Base-by-base conservation (phyloP, 2,329 filamentous ascomycete genomes). In the Claviceps quebecensis region DNA sequence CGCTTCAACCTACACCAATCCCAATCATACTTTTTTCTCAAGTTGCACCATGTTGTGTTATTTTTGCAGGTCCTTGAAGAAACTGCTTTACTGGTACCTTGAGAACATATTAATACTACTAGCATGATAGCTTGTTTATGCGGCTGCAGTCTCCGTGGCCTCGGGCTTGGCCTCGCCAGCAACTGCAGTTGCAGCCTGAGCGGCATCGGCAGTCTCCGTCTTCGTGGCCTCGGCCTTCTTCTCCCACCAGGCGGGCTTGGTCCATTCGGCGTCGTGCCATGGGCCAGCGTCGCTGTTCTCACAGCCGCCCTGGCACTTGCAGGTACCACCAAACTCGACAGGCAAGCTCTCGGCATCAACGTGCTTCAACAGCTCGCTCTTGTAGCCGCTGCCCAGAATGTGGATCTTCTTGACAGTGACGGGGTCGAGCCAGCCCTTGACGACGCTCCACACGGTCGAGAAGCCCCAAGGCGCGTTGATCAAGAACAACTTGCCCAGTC, bases 401-500 rank as follows among this genome's bases (percentile, higher is more conserved):
- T 95, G 82, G 65, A 98, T 98, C 81, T 98, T 98, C 65, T 84
- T 77, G 55, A 95, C 90, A 47, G 93, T 98, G 63, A 98, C 89
- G 49, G 93, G 93, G 72, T 98, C 93, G 62, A 98, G 78, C 81
- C 93, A 97, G 58, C 83, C 82, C 78, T 94, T 96, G 69, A 97
- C 80, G 53, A 94, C 77, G 65, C 72, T 77, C 78, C 93, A 98
- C 56, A 89, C 86, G 59, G 78, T 78, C 55, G 84, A 84, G 77
- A 97, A 97, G 26, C 90, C 90, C 90, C 90, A 97, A 19, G 89
- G 89, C 3, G 91, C 87, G 72, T 98, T 98, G 81, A 98, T 96
- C 61, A 98, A 74, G 77, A 95, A 98, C 65, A 98, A 78, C 71
- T 89, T 90, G 63, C 93, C 93, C 54, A 98, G 77, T 54, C 93